Evolutionary conservation across 2,329 filamentous ascomycete genomes (phyloP), one percentile per base, ranked within the genome.

Genomic region (Stagonosporopsis cucurbitacearum): DNA sequence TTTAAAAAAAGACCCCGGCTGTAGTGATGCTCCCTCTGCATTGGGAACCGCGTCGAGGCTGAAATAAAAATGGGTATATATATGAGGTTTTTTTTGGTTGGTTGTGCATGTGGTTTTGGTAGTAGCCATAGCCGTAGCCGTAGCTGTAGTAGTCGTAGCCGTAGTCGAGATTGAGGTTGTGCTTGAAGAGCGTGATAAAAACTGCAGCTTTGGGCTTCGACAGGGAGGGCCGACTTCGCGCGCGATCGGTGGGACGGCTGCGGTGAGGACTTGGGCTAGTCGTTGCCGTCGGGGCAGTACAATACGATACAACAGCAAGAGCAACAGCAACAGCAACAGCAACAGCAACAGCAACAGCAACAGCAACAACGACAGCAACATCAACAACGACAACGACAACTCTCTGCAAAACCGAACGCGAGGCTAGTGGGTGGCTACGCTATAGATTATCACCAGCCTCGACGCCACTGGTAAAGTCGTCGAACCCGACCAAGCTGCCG

Each of bases 401-500:
- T n/a, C n/a, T n/a, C n/a, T n/a, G n/a, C n/a, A n/a, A n/a, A n/a
- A n/a, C n/a, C n/a, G n/a, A n/a, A n/a, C n/a, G n/a, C n/a, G 26
- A 20, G 20, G 20, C 25, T 22, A 17, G 17, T 39, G 15, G 42
- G 9, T 46, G 15, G 28, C 37, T 23, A 35, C 39, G 6, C 52
- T 57, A 56, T 37, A 53, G 46, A 59, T 67, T 62, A n/a, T 53
- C 62, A n/a, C 66, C 66, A 32, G 68, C 63, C 61, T 75, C 73
- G n/a, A 72, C 63, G 3, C 59, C 54, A 48, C 70, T 68, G 26
- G 68, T 69, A 52, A 79, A 79, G 54, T 66, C 66, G 42, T 74
- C 74, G 36, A 72, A 70, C 19, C 45, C 52, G n/a, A 58, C 60
- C 42, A 73, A 46, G 32, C 70, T 69, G 43, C 73, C 73, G 36